Evolutionary conservation across 2,329 filamentous ascomycete species (phyloP).

Genomic region (Byssochlamys sp.): DNA sequence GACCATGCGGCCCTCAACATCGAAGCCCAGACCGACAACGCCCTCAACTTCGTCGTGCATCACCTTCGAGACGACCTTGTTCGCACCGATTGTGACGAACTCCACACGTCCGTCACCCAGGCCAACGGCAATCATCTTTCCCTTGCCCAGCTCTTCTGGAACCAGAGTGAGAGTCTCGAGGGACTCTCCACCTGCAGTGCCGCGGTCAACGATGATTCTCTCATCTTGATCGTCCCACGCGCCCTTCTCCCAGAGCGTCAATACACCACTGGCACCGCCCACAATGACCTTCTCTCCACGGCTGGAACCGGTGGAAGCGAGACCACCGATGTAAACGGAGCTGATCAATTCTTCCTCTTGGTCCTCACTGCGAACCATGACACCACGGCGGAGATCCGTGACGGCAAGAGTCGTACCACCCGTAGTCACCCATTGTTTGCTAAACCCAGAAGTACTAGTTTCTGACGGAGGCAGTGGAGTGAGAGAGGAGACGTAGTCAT

Average conservation of each 20-base stretch:
- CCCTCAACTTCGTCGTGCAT: constrained; percentile 80
- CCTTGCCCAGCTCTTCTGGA: constrained; percentile 58
- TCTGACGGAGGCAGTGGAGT: constrained; percentile 70
- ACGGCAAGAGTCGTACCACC: constrained; percentile 84
- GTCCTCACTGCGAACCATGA: constrained; percentile 81
- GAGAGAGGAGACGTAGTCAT: constrained; percentile 84
- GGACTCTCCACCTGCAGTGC: constrained; percentile 59
- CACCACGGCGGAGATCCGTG: constrained; percentile 76
- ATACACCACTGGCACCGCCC: constrained; percentile 66
- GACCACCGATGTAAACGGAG: constrained; percentile 64
- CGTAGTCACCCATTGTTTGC: constrained; percentile 90
- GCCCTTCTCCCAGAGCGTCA: constrained; percentile 89
- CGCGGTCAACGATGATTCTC: constrained; percentile 63
- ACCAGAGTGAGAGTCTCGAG: constrained; percentile 67
- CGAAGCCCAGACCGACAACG: constrained; percentile 72
- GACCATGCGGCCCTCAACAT: constrained; percentile 76
- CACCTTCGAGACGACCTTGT: constrained; percentile 60
- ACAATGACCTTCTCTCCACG: constrained; percentile 69
- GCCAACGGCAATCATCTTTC: constrained; percentile 62
- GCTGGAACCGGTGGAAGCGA: constrained; percentile 56
- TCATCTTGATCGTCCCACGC: constrained; percentile 94
- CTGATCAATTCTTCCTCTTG: constrained; percentile 90
- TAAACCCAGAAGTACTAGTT: constrained; percentile 74
- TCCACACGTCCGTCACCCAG: constrained; percentile 70
- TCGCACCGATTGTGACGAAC: constrained; percentile 63